Conservation (phyloP, 768 basidiomycete species). For the Leccinum ochraceum region DNA sequence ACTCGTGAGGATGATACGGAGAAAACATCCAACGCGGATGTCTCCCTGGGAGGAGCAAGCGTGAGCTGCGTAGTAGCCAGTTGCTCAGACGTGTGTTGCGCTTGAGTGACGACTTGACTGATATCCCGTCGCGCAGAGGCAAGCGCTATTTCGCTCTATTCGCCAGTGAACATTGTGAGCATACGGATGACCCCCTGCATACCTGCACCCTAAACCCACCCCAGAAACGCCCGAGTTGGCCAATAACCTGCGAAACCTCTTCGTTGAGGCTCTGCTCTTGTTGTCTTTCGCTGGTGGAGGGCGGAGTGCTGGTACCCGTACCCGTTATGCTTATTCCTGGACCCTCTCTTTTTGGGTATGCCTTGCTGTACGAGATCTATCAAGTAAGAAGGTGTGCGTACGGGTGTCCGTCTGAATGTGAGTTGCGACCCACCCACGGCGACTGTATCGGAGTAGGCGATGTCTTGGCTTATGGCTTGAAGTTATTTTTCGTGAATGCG, state of each 20-base stretch:
- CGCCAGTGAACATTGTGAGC: too few species aligned
- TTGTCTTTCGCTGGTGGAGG: conserved; percentile 16
- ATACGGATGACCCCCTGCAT: conserved; percentile 22
- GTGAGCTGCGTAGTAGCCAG: conserved; percentile 41
- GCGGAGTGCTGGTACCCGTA: too few species aligned
- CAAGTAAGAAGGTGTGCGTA: too few species aligned
- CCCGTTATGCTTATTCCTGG: too few species aligned
- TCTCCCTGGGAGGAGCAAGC: conserved; percentile 25
- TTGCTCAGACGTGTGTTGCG: conserved; percentile 74
- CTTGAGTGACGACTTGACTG: conserved; percentile 70
- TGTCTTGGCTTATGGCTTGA: too few species aligned
- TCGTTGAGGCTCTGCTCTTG: conserved; percentile 70
- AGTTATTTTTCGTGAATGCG: too few species aligned
- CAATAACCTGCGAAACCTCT: conserved; percentile 86
- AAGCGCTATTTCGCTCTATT: conserved; percentile 68
- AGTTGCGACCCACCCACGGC: too few species aligned
- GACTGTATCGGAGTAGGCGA: too few species aligned
- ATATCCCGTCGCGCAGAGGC: conserved; percentile 74
- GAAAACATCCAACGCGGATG: conserved; percentile 19
- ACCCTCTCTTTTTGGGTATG: too few species aligned
- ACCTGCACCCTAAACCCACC: conserved; percentile 91
- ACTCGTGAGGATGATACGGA: conserved; percentile 35
- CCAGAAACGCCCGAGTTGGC: conserved; percentile 87
- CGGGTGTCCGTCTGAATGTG: too few species aligned
- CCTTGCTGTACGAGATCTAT: too few species aligned